Percentiles rank a stretch among this genome's conserved stretches.
These are phyloP conservation scores for Arthrobotrys musiformis DNA, from an alignment of 2,329 filamentous ascomycete genomes.

Conservation along the genomic window DNA sequence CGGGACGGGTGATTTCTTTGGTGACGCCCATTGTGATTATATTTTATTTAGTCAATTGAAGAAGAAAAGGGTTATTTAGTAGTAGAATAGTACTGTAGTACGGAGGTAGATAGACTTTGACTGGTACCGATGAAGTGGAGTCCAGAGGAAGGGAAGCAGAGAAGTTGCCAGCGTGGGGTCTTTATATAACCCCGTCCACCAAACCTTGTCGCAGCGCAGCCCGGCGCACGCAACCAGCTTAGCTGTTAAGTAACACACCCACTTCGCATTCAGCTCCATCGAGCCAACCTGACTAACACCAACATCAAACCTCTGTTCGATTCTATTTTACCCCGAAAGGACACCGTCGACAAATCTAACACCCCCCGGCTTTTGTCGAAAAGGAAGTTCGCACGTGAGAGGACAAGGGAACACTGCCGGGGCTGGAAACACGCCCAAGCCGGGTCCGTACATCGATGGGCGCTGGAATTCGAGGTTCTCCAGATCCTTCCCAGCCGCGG, in stretches of 20 bases:
- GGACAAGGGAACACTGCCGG: background rate
- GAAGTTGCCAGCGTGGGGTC: conserved; percentile 22
- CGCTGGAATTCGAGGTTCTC: conserved; percentile 12
- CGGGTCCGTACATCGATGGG: no score
- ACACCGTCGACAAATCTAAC: conserved; percentile 3
- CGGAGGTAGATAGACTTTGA: background rate
- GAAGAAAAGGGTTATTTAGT: no score
- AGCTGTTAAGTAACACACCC: no score
- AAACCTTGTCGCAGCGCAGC: background rate
- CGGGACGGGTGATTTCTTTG: conserved; percentile 41
- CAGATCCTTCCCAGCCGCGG: background rate
- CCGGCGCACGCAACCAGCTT: background rate
- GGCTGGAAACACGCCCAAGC: no score
- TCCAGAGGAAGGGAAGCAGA: background rate
- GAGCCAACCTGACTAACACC: background rate
- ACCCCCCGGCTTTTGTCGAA: background rate
- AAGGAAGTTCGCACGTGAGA: background rate
- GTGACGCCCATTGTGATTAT: conserved; percentile 36
- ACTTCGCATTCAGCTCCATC: background rate
- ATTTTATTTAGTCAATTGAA: background rate
- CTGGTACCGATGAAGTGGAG: background rate
- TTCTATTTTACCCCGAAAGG: conserved; percentile 8
- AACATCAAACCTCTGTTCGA: no score
- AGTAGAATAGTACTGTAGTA: no score
- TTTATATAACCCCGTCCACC: background rate